phyloP scores from a whole-genome alignment of 2,329 filamentous ascomycete species.

The Fusarium udum region DNA sequence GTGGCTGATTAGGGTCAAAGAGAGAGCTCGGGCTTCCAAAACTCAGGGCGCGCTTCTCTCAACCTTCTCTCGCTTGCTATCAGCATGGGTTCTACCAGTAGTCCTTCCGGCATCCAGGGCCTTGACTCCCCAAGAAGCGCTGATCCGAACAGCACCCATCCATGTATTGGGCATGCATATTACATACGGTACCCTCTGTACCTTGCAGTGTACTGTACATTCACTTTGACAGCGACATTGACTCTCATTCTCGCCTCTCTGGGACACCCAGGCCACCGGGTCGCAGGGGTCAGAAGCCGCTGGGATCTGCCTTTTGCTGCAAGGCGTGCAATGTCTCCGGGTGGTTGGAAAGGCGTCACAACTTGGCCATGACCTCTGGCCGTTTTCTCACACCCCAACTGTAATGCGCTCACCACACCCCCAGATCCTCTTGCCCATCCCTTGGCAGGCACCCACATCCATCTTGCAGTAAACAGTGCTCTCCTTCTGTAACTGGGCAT shows the following conservation, averaged over 20 bases:
- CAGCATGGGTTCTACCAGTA: slow-evolving; percentile 20
- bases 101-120: slow-evolving; percentile 16
- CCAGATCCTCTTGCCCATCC: slow-evolving; percentile 17
- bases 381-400: slow-evolving; percentile 19
- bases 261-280: slow-evolving; percentile 36
- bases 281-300: slow-evolving; percentile 33
- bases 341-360: slow-evolving; percentile 33
- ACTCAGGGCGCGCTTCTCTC: slow-evolving; percentile 31
- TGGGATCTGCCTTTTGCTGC: slow-evolving; percentile 30
- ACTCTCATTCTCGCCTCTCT: slow-evolving; percentile 15
- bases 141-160: slow-evolving; percentile 24
- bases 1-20: slow-evolving; percentile 27
- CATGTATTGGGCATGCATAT: not conserved
- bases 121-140: slow-evolving; percentile 15
- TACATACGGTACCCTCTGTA: slow-evolving; percentile 10
- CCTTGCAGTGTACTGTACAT: not conserved
- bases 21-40: slow-evolving; percentile 27
- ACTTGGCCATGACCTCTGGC: slow-evolving; percentile 7
- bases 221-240: not conserved
- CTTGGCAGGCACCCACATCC: slow-evolving; percentile 21
- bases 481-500: slow-evolving; percentile 15
- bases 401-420: slow-evolving; percentile 1
- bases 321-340: slow-evolving; percentile 30
- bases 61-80: slow-evolving; percentile 30
- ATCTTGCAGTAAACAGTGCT: slow-evolving; percentile 18